These are phyloP conservation scores for Eleusine coracana DNA, from an alignment of 176 grass and related monocot genomes.

Conservation along the genomic window DNA sequence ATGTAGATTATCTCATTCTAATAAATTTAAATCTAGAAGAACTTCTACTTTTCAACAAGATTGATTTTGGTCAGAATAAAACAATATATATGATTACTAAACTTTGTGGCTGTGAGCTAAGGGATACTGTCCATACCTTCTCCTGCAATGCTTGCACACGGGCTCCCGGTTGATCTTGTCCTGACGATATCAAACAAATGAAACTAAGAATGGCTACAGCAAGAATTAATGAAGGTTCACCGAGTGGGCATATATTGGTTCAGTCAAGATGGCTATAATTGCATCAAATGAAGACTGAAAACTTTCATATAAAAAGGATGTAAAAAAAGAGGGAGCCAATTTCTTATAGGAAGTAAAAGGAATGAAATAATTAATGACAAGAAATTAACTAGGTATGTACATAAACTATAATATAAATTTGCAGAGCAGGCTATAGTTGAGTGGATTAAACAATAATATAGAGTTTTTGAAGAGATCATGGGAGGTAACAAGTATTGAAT, in stretches of 20 bases:
- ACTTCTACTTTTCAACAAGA: neutral
- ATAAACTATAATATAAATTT: neutral
- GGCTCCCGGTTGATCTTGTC: neutral
- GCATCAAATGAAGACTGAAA: neutral
- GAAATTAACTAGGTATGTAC: neutral
- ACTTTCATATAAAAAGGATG: neutral
- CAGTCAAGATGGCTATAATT: neutral
- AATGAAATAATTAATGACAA: neutral
- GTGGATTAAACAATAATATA: neutral
- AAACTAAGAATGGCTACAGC: neutral
- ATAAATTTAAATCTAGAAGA: neutral
- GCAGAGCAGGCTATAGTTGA: neutral
- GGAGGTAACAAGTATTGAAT: neutral
- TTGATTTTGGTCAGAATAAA: no score
- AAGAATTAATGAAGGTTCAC: neutral
- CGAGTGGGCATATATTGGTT: neutral
- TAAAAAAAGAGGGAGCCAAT: neutral
- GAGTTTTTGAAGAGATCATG: neutral
- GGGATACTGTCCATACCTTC: neutral
- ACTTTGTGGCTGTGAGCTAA: neutral
- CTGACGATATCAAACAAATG: neutral
- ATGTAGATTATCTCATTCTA: neutral
- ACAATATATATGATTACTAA: no score
- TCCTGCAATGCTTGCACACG: neutral
- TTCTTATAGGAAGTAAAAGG: neutral